These are phyloP conservation scores for Neofusicoccum sp. DNA, from an alignment of 2,329 filamentous ascomycete genomes.

Conservation along the genomic window DNA sequence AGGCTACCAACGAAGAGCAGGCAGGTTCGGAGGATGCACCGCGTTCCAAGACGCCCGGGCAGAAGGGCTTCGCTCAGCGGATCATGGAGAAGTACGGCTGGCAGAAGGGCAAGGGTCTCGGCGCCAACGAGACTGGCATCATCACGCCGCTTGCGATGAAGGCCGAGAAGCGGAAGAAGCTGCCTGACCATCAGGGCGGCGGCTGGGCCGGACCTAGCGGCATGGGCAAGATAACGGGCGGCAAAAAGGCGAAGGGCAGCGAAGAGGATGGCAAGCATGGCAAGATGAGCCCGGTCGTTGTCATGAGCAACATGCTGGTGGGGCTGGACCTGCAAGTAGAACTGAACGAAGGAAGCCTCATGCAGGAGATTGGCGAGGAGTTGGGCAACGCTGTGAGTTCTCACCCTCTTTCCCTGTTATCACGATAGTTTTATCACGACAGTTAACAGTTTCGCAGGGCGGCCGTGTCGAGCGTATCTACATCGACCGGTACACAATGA, in stretches of 20 bases:
- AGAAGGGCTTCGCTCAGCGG: constrained; percentile 80
- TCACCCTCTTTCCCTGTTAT: constrained; percentile 6
- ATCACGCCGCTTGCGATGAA: constrained; percentile 72
- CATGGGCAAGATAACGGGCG: constrained; percentile 78
- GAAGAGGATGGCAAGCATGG: constrained; percentile 35
- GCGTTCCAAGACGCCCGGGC: constrained; percentile 69
- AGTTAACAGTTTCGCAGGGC: constrained; percentile 54
- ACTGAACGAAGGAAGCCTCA: constrained; percentile 63
- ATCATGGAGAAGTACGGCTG: constrained; percentile 94
- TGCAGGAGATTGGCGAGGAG: constrained; percentile 94
- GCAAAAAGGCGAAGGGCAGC: constrained; percentile 55
- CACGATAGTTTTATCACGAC: constrained; percentile 20
- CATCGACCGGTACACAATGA: constrained; percentile 60
- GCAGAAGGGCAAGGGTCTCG: constrained; percentile 83
- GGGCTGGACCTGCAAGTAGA: constrained; percentile 80
- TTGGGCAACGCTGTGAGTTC: constrained; percentile 72
- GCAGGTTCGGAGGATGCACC: constrained; percentile 34
- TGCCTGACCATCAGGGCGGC: constrained; percentile 73
- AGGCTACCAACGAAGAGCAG: background rate
- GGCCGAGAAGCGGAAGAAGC: constrained; percentile 75
- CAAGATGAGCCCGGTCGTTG: constrained; percentile 76
- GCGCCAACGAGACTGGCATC: constrained; percentile 79
- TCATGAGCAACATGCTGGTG: constrained; percentile 81
- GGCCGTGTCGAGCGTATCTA: constrained; percentile 78
- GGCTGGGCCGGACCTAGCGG: constrained; percentile 68